Evolutionary conservation across 2,329 filamentous ascomycete species (phyloP).

Genomic region (Aureobasidium zeae): DNA sequence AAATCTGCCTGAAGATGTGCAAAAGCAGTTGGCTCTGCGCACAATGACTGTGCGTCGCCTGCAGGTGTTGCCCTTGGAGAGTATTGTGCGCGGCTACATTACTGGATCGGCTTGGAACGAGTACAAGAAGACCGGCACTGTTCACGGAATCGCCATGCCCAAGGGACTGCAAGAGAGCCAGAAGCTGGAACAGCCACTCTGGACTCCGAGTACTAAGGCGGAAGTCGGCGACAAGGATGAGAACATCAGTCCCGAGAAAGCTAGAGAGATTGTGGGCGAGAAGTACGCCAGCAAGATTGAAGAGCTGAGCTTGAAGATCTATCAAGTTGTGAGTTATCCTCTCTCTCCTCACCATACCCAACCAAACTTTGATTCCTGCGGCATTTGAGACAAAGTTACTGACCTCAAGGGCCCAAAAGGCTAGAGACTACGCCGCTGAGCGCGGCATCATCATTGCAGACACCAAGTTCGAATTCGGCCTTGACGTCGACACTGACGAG

Average conservation of each 20-base stretch:
- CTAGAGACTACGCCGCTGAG: conserved; percentile 53
- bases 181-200: conserved; percentile 59
- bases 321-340: conserved; percentile 45
- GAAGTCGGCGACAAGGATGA: conserved; percentile 70
- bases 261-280: conserved; percentile 53
- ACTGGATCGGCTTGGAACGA: conserved; percentile 78
- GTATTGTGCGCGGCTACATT: conserved; percentile 83
- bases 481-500: conserved; percentile 51
- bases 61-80: conserved; percentile 68
- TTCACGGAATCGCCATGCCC: conserved; percentile 66
- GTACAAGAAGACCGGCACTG: conserved; percentile 62
- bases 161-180: conserved; percentile 61
- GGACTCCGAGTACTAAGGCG: conserved; percentile 80
- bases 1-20: conserved; percentile 32
- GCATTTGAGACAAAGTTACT: conserved; percentile 15
- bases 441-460: conserved; percentile 69
- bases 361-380: too few species aligned
- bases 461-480: conserved; percentile 68
- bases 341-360: too few species aligned
- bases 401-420: too few species aligned
- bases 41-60: conserved; percentile 70
- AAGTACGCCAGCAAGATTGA: conserved; percentile 57
- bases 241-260: conserved; percentile 67
- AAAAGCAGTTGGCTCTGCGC: conserved; percentile 45
- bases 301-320: conserved; percentile 54